A percentile compares a stretch with the other conserved stretches of the same genome.
Conservation (phyloP, 805 yeast genomes). For the Monosporozyma servazzii region DNA sequence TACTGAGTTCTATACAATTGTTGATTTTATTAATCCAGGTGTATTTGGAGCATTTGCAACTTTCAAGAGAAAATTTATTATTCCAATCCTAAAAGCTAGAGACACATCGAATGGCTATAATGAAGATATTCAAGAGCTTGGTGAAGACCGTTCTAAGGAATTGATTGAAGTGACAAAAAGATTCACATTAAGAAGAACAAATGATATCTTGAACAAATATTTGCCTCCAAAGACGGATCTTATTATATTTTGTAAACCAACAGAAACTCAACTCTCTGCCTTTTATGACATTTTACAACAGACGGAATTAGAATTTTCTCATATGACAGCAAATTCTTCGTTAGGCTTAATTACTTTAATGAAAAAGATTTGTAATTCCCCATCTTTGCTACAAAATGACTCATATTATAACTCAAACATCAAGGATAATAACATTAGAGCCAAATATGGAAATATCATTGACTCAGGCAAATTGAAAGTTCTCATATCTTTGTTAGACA, state of each 20-base stretch:
- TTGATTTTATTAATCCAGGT: conserved; percentile 80
- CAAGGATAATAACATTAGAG: conserved; percentile 4
- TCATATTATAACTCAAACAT: conserved; percentile 17
- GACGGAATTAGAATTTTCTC: conserved; percentile 22
- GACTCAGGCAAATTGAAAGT: conserved; percentile 58
- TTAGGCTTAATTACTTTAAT: conserved; percentile 63
- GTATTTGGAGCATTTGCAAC: conserved; percentile 52
- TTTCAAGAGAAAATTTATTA: conserved; percentile 54
- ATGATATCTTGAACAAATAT: conserved; percentile 44
- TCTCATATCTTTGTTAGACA: conserved; percentile 46
- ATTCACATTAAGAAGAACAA: conserved; percentile 68
- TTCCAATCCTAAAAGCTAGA: conserved; percentile 65
- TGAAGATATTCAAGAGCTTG: conserved; percentile 40
- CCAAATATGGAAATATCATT: conserved; percentile 14
- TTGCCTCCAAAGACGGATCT: conserved; percentile 70
- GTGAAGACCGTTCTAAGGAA: conserved; percentile 54
- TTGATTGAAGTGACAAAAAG: conserved; percentile 53
- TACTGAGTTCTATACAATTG: conserved; percentile 68
- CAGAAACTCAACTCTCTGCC: conserved; percentile 45
- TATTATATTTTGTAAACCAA: conserved; percentile 71
- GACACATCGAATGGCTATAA: conserved; percentile 51
- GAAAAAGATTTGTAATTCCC: conserved; percentile 79
- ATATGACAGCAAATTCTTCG: conserved; percentile 33
- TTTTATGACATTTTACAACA: conserved; percentile 41
- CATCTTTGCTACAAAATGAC: conserved; percentile 50